Evolutionary conservation across 225 moss, liverwort and hornwort genomes (phyloP).

Genomic region (Antitrichia curtipendula): DNA sequence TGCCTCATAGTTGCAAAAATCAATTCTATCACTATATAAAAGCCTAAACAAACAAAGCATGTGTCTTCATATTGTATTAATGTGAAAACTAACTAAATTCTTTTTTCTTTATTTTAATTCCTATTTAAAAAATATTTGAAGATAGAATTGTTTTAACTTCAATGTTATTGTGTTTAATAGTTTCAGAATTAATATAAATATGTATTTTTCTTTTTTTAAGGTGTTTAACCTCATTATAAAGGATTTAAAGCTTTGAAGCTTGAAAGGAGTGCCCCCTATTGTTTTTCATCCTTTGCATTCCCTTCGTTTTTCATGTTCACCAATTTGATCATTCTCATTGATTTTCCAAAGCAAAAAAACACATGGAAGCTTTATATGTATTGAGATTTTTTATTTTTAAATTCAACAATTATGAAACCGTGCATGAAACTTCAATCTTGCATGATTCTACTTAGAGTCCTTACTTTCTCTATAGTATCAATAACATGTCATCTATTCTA

Average conservation of each 20-base stretch:
- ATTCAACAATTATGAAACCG: too few species aligned
- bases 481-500: background rate
- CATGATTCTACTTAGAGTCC: background rate
- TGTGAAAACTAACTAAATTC: background rate
- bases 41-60: too few species aligned
- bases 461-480: background rate
- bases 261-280: too few species aligned
- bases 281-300: too few species aligned
- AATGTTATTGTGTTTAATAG: background rate
- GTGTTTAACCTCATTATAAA: background rate
- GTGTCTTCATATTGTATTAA: background rate
- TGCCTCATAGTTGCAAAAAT: background rate
- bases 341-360: too few species aligned
- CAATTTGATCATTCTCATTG: too few species aligned
- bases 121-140: background rate
- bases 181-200: background rate
- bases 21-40: background rate
- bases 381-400: too few species aligned
- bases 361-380: too few species aligned
- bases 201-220: background rate
- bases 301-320: too few species aligned
- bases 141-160: background rate
- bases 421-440: too few species aligned
- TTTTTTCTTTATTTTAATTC: too few species aligned
- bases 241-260: too few species aligned